These are phyloP conservation scores for Trametes cinnabarina DNA, from an alignment of 768 basidiomycete species.

Conservation along the genomic window DNA sequence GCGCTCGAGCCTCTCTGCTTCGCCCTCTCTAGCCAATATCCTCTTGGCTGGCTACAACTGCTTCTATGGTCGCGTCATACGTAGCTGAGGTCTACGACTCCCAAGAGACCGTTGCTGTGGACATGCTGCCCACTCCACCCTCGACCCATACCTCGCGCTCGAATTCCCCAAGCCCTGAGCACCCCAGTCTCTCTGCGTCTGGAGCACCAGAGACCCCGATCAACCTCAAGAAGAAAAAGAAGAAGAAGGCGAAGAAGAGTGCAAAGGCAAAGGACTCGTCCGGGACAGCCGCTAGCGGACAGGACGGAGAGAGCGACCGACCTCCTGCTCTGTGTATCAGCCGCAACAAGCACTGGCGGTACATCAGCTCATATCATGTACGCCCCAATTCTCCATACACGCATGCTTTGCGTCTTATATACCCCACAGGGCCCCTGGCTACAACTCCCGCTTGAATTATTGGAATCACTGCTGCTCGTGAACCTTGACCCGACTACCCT, in stretches of 20 bases:
- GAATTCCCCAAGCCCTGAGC: constrained; percentile 21
- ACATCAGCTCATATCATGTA: constrained; percentile 90
- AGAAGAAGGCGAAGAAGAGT: constrained; percentile 62
- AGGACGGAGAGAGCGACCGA: constrained; percentile 43
- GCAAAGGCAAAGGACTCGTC: constrained; percentile 46
- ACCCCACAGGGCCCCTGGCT: constrained; percentile 82
- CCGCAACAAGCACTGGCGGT: constrained; percentile 92
- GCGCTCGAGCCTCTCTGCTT: background rate
- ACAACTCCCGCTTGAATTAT: constrained; percentile 80
- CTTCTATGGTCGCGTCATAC: background rate
- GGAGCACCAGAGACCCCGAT: constrained; percentile 19
- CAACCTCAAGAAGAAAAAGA: constrained; percentile 58
- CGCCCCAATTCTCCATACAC: constrained; percentile 31
- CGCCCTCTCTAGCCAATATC: background rate
- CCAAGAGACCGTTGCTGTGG: background rate
- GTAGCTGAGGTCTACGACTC: background rate
- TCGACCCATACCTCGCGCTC: constrained; percentile 27
- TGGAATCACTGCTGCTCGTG: constrained; percentile 76
- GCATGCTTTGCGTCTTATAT: background rate
- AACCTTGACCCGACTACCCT: constrained; percentile 75
- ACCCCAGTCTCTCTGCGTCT: constrained; percentile 25
- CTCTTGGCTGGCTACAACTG: background rate
- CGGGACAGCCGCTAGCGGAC: constrained; percentile 16
- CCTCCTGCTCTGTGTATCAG: constrained; percentile 79
- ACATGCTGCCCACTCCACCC: constrained; percentile 18